phyloP scores from a whole-genome alignment of 2,329 filamentous ascomycete genomes.

The Phialemoniopsis sp. region DNA sequence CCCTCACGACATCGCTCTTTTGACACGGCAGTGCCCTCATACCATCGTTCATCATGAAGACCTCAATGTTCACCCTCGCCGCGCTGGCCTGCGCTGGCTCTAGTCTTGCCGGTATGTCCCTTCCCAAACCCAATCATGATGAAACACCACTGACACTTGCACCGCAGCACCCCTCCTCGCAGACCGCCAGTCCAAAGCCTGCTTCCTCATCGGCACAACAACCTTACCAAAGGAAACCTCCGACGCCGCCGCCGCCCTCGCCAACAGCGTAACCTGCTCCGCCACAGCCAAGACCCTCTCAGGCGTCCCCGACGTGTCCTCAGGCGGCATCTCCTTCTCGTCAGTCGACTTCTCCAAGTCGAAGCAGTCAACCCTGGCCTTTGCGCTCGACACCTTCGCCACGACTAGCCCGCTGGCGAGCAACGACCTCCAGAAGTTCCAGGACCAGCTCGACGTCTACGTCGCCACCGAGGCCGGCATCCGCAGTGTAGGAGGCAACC shows the following conservation, averaged over 20 bases:
- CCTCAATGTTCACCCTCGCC: no score
- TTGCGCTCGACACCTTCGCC: conserved; percentile 49
- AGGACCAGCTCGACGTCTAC: conserved; percentile 51
- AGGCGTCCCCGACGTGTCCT: conserved; percentile 52
- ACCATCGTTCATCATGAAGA: no score
- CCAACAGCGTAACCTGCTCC: conserved; percentile 44
- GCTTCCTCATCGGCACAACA: conserved; percentile 49
- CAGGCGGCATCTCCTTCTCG: conserved; percentile 45
- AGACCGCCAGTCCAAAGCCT: conserved; percentile 27
- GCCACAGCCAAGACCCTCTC: conserved; percentile 39
- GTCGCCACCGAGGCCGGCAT: conserved; percentile 56
- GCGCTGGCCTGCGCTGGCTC: no score
- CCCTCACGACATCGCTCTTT: no score
- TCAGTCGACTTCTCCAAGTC: conserved; percentile 52
- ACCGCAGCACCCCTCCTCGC: conserved; percentile 9
- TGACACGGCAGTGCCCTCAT: no score
- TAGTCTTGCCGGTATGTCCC: no score
- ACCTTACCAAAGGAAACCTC: conserved; percentile 46
- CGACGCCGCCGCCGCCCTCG: conserved; percentile 34
- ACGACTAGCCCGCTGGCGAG: conserved; percentile 43
- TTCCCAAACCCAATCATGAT: no score
- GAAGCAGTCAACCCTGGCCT: conserved; percentile 41
- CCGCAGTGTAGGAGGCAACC: conserved; percentile 44
- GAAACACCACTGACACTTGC: no score
- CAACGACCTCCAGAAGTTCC: conserved; percentile 45